phyloP scores from a whole-genome alignment of 768 basidiomycete species.

The Paxillus rubicundulus region DNA sequence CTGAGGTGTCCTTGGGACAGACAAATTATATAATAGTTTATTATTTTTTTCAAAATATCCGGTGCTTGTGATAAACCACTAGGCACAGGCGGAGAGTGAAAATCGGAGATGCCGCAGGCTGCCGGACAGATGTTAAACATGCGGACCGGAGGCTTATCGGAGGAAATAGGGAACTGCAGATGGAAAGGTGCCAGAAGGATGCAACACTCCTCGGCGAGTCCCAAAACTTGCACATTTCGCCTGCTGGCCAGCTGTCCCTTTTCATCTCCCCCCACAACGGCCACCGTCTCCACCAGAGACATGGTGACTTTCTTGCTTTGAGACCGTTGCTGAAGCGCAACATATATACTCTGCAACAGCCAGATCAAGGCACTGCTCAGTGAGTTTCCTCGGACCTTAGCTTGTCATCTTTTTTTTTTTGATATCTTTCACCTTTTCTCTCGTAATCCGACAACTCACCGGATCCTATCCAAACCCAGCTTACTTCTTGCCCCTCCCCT shows the following conservation, averaged over 20 bases:
- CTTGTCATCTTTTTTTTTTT: constrained; percentile 17
- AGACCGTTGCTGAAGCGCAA: neutral
- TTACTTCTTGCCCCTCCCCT: neutral
- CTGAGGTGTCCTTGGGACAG: too few species aligned
- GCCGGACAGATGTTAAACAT: neutral
- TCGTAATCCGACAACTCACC: constrained; percentile 8
- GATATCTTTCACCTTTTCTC: constrained; percentile 9
- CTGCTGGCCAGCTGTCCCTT: neutral
- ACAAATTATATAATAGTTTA: too few species aligned
- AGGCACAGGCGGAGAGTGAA: too few species aligned
- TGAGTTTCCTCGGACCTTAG: constrained; percentile 14
- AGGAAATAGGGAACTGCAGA: neutral
- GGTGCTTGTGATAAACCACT: too few species aligned
- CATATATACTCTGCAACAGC: neutral
- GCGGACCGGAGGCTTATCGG: neutral
- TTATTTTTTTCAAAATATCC: too few species aligned
- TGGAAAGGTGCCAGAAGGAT: neutral
- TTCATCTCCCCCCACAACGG: neutral
- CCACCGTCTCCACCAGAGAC: neutral
- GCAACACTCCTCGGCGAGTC: neutral
- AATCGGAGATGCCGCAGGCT: neutral
- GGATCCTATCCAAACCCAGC: too few species aligned
- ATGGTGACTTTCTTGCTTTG: neutral
- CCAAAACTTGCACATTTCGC: neutral
- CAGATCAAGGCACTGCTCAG: neutral